Evolutionary conservation across 2,329 filamentous ascomycete genomes (phyloP).

Genomic region (Sphaceloma murrayae): DNA sequence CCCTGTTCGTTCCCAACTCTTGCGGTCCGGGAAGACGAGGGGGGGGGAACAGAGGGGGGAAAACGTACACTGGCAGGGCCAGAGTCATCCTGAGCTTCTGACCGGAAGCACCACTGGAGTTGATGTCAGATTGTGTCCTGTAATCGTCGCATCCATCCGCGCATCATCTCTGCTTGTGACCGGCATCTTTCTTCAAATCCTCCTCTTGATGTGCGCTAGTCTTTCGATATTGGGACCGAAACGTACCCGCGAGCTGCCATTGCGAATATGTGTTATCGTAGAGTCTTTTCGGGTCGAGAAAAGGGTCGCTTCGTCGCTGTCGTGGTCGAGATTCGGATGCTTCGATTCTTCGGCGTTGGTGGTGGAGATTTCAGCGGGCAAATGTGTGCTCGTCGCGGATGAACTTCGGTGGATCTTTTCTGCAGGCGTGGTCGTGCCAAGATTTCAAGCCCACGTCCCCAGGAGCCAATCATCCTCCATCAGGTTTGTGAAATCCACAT

Average conservation of each 20-base stretch:
- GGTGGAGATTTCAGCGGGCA: conserved; percentile 13
- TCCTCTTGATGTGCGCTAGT: too few species aligned
- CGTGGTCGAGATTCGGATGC: not conserved
- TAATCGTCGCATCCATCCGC: conserved; percentile 11
- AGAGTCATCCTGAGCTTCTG: conserved; percentile 99
- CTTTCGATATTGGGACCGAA: not conserved
- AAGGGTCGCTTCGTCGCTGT: conserved; percentile 16
- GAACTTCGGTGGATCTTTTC: conserved; percentile 9
- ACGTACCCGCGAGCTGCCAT: conserved; percentile 36
- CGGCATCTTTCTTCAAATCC: not conserved
- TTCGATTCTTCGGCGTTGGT: conserved; percentile 3
- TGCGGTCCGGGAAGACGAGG: not conserved
- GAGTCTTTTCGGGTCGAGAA: conserved; percentile 15
- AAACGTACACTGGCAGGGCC: conserved; percentile 97
- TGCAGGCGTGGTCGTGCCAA: not conserved
- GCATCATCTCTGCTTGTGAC: not conserved
- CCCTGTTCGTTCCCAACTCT: not conserved
- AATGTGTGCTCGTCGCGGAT: conserved; percentile 12
- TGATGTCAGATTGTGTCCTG: conserved; percentile 7
- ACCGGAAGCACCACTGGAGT: conserved; percentile 71
- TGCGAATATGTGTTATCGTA: conserved; percentile 25
- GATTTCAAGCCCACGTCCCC: too few species aligned
- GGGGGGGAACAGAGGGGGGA: not conserved
- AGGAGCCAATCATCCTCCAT: too few species aligned
- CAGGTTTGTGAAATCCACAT: too few species aligned